These are phyloP conservation scores for Knoxdaviesia capensis DNA, from an alignment of 2,329 filamentous ascomycete species.

Conservation along the genomic window DNA sequence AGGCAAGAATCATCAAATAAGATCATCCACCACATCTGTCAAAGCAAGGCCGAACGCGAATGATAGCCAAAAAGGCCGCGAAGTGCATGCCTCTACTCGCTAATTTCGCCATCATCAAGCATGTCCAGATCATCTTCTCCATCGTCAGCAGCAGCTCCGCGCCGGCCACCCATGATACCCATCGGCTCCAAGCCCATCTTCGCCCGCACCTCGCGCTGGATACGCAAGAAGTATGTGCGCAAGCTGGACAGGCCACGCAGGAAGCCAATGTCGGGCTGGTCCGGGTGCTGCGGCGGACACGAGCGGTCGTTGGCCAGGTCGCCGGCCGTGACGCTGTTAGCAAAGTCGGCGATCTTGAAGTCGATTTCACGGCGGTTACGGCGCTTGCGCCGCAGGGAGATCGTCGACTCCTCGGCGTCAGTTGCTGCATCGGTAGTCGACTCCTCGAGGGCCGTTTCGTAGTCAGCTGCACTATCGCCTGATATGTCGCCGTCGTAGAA, in stretches of 20 bases:
- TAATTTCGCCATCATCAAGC: slow-evolving; percentile 5
- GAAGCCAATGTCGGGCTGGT: slow-evolving; percentile 74
- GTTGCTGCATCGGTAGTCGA: slow-evolving; percentile 38
- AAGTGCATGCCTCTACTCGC: slow-evolving; percentile 1
- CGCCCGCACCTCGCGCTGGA: slow-evolving; percentile 54
- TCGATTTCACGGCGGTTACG: slow-evolving; percentile 47
- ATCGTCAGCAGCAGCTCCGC: neutral
- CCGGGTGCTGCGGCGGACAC: slow-evolving; percentile 66
- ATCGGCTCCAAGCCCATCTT: slow-evolving; percentile 26
- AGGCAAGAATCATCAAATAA: neutral
- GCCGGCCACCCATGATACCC: slow-evolving; percentile 5
- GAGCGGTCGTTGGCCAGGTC: slow-evolving; percentile 41
- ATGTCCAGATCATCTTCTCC: neutral
- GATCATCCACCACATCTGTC: too few relatives aligned
- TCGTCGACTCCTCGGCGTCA: slow-evolving; percentile 31
- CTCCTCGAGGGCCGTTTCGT: slow-evolving; percentile 31
- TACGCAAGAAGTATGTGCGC: slow-evolving; percentile 66
- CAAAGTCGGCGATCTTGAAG: slow-evolving; percentile 96
- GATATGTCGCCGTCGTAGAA: slow-evolving; percentile 77
- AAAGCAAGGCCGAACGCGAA: too few relatives aligned
- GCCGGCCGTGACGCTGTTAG: slow-evolving; percentile 84
- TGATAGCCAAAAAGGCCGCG: slow-evolving; percentile 1
- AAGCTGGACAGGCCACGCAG: slow-evolving; percentile 65
- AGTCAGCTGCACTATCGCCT: slow-evolving; percentile 19
- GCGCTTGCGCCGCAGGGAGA: slow-evolving; percentile 18